A percentile compares a stretch with the other conserved stretches of the same genome.
Evolutionary conservation across 2,329 filamentous ascomycete species (phyloP).

Genomic region (Tolypocladium inflatum): DNA sequence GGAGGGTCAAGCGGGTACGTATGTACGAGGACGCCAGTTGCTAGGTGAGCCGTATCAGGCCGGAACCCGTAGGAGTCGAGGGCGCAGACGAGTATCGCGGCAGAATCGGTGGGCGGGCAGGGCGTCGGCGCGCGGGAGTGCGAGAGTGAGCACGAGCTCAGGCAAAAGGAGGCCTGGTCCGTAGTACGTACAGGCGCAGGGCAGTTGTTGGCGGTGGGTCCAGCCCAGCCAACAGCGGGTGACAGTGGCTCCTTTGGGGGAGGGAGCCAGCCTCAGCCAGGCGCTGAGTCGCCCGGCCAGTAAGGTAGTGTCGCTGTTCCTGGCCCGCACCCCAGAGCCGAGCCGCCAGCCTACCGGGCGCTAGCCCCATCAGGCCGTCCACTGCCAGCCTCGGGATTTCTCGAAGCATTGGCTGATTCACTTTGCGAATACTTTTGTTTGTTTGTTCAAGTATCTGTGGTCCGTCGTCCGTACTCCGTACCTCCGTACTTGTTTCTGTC

Average conservation of each 20-base stretch:
- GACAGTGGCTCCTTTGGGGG: background rate
- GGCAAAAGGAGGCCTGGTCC: background rate
- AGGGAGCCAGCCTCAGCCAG: background rate
- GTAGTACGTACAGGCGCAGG: no score
- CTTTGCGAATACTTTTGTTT: no score
- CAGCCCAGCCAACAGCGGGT: background rate
- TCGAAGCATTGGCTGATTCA: no score
- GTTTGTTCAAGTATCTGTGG: no score
- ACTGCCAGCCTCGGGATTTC: background rate
- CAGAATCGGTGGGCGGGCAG: background rate
- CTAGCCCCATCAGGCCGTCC: background rate
- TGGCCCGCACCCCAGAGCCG: background rate
- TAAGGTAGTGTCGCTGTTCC: constrained; percentile 1
- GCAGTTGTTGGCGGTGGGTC: background rate
- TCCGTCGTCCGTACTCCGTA: no score
- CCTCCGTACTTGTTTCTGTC: no score
- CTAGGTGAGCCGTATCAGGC: background rate
- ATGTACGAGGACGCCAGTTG: background rate
- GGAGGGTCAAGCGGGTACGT: background rate
- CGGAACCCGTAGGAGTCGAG: background rate
- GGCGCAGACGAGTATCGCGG: background rate
- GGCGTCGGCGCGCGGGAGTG: background rate
- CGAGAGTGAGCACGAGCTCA: background rate
- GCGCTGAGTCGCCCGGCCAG: background rate
- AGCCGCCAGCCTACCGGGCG: background rate